These are phyloP conservation scores for Russula virescens DNA, from an alignment of 768 basidiomycete species.

Conservation along the genomic window DNA sequence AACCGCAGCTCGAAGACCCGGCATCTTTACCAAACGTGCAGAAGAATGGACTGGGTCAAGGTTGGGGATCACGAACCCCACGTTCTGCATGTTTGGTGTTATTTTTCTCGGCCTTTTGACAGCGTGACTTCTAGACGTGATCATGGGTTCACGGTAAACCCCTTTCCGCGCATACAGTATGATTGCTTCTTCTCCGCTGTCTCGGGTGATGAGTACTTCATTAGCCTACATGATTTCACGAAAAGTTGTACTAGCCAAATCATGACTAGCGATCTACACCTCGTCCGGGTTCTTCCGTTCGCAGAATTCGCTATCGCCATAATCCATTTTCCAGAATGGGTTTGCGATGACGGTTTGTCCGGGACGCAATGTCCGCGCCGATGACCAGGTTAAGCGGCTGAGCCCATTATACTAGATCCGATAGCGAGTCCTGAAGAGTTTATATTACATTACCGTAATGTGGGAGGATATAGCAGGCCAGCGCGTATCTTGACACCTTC, in stretches of 20 bases:
- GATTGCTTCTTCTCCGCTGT: neutral
- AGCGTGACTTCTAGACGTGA: no score
- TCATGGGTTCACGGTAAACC: neutral
- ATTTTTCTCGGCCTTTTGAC: neutral
- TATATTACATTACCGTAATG: neutral
- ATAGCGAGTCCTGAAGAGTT: neutral
- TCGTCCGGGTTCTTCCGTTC: neutral
- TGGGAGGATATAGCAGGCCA: neutral
- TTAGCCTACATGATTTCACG: neutral
- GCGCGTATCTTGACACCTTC: slow-evolving; percentile 12
- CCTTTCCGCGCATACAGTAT: neutral
- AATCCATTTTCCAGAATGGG: neutral
- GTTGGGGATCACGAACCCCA: no score
- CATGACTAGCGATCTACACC: neutral
- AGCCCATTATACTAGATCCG: neutral
- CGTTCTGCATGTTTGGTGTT: neutral
- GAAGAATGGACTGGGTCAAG: neutral
- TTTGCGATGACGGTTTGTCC: neutral
- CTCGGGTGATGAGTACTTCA: neutral
- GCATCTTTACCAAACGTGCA: neutral
- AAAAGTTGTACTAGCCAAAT: neutral
- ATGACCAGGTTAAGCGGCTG: neutral
- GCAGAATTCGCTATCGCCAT: neutral
- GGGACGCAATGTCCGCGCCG: neutral
- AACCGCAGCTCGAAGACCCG: neutral